A percentile compares a stretch with the other conserved stretches of the same genome.
Evolutionary conservation across 2,329 filamentous ascomycete genomes (phyloP).

Genomic region (Hypoxylon rubiginosum): DNA sequence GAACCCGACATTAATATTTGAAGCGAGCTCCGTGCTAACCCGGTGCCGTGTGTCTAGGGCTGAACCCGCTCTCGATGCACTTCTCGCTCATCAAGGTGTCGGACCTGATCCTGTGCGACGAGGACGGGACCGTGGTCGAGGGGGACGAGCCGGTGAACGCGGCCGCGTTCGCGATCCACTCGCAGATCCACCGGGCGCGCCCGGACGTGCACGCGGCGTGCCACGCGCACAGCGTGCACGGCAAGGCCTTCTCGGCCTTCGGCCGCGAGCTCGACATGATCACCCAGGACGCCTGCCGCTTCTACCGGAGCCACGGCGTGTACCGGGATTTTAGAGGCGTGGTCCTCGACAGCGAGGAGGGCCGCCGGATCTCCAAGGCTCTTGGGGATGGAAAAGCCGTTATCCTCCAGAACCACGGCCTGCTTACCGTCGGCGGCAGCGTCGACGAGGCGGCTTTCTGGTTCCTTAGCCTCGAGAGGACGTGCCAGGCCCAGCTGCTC

Average conservation of each 20-base stretch:
- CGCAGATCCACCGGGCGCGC: constrained; percentile 69
- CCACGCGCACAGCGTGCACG: constrained; percentile 71
- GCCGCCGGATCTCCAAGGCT: constrained; percentile 66
- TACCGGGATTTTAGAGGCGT: constrained; percentile 72
- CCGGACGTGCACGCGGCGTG: constrained; percentile 72
- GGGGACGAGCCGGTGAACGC: constrained; percentile 69
- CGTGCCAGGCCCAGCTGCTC: constrained; percentile 71
- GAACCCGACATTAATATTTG: no score
- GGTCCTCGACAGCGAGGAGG: constrained; percentile 71
- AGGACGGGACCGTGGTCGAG: constrained; percentile 68
- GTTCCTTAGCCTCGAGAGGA: constrained; percentile 72
- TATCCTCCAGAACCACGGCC: constrained; percentile 74
- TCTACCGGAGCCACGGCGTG: constrained; percentile 71
- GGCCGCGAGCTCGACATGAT: constrained; percentile 71
- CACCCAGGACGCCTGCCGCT: constrained; percentile 69
- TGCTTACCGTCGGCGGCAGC: constrained; percentile 72
- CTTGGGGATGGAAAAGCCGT: constrained; percentile 68
- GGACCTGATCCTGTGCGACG: constrained; percentile 72
- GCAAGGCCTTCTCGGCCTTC: constrained; percentile 72
- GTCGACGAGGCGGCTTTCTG: constrained; percentile 76
- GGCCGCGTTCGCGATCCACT: constrained; percentile 73
- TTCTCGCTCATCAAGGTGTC: constrained; percentile 71
- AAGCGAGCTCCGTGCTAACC: background rate
- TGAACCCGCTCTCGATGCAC: constrained; percentile 64
- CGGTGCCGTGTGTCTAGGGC: constrained; percentile 30